Base-by-base conservation (phyloP, 768 basidiomycete species). In the Macrolepiota dolichaula region DNA sequence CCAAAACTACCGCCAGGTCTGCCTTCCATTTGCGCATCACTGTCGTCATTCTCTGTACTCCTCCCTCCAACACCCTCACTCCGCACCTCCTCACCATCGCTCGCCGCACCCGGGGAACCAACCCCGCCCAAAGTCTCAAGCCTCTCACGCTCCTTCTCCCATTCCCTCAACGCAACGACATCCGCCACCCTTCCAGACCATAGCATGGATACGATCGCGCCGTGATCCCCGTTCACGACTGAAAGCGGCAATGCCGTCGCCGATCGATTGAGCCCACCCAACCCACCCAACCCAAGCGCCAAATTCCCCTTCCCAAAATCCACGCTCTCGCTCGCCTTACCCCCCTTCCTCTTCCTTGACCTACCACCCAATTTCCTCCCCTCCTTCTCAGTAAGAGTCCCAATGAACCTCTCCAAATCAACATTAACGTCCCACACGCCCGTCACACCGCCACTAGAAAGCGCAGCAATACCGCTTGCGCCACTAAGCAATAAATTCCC, bases 331-430 rank as follows among this genome's bases (percentile, higher is more conserved):
- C 65, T 63, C 51, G 61, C 51, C 56, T 66, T 52, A 15, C 56
- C 47, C 59, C 67, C 35, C 53, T 53, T 53, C 60, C 64, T 42
- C 56, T 63, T 52, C 55, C 53, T 56, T 19, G 61, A 25, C 38
- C 61, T 24, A 29, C 57, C 27, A 38, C 60, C 53, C 22, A 19
- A 17, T 55, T 46, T 60, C 24, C 37, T 42, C 59, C 59, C 42
- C 60, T 65, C 55, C 51, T 62, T 51, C 38, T 61, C 77, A 42
- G 79, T 63, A 7, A 86, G 69, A 37, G 76, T 71, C 53, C 72
- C 74, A 47, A 86, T 79, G 65, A 91, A 81, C 11, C 68, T 69
- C 4, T 72, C 77, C 44, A 92, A 67, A 65, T 91, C 86, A 9
- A 76, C 67, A 9, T 81, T 84, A 35, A 79, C 74, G 12, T 77